phyloP scores from a whole-genome alignment of 371 early-diverging fungal genomes.

The Mucor mucedo region DNA sequence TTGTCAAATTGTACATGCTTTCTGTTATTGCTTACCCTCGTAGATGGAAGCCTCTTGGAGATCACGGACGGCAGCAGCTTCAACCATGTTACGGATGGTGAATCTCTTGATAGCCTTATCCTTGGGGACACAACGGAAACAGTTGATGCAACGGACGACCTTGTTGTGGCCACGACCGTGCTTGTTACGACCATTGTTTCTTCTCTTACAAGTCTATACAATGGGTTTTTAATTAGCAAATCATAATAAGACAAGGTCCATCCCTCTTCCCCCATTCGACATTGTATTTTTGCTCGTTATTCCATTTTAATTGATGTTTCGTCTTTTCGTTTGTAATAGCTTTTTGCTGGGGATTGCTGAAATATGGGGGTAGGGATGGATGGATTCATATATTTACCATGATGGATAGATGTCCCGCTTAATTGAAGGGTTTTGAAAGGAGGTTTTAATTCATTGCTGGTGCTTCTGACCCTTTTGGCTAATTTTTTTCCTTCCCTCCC shows the following conservation, averaged over 20 bases:
- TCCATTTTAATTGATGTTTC: background rate
- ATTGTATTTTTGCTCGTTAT: background rate
- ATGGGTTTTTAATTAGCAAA: background rate
- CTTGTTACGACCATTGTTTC: slow-evolving; percentile 99
- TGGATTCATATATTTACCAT: slow-evolving; percentile 19
- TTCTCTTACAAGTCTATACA: slow-evolving; percentile 90
- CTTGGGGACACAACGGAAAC: slow-evolving; percentile 97
- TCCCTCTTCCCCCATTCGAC: background rate
- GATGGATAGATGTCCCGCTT: slow-evolving; percentile 26
- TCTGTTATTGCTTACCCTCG: slow-evolving; percentile 58
- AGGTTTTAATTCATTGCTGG: slow-evolving; percentile 17
- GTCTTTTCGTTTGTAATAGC: slow-evolving; percentile 4
- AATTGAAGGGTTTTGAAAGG: slow-evolving; percentile 27
- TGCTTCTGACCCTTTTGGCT: slow-evolving; percentile 14
- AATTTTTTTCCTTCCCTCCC: background rate
- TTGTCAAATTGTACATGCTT: background rate
- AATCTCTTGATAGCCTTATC: slow-evolving; percentile 99
- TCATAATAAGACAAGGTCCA: background rate
- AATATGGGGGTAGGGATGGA: slow-evolving; percentile 2
- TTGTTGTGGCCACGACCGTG: slow-evolving; percentile 98
- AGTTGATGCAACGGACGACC: slow-evolving; percentile 98
- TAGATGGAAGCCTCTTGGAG: slow-evolving; percentile 96
- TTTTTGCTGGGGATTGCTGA: background rate
- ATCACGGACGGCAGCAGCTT: slow-evolving; percentile 97
- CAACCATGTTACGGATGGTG: slow-evolving; percentile 97